These are phyloP conservation scores for Colletotrichum lini DNA, from an alignment of 2,329 filamentous ascomycete genomes.

Conservation along the genomic window DNA sequence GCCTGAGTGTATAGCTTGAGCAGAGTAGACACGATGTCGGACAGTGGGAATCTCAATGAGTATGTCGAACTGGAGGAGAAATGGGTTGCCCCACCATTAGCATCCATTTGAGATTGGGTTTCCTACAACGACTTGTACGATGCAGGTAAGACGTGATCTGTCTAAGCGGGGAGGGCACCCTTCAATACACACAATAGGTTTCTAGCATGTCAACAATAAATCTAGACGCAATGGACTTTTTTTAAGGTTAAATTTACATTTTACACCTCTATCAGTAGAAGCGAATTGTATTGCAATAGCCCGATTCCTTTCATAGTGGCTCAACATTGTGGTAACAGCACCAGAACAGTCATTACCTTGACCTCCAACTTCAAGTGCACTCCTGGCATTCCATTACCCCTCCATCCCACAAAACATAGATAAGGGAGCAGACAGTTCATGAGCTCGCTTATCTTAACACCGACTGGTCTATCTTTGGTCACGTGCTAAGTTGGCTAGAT, in stretches of 20 bases:
- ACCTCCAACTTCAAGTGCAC: not conserved
- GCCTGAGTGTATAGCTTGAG: not conserved
- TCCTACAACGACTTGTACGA: not conserved
- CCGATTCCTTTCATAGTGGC: no score
- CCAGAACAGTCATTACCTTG: not conserved
- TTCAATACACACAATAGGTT: not conserved
- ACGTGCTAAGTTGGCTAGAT: not conserved
- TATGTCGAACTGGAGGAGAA: constrained; percentile 12
- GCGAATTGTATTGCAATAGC: no score
- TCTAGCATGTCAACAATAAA: not conserved
- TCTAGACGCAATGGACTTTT: not conserved
- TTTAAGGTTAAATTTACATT: no score
- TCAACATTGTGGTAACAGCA: not conserved
- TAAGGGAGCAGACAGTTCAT: not conserved
- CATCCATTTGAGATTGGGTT: constrained; percentile 14
- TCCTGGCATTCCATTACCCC: constrained; percentile 6
- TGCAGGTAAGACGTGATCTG: constrained; percentile 17
- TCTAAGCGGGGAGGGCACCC: not conserved
- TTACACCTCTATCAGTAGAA: not conserved
- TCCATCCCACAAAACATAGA: not conserved
- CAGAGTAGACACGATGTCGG: not conserved
- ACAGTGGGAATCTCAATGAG: constrained; percentile 1
- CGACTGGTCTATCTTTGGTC: not conserved
- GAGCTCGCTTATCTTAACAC: not conserved
- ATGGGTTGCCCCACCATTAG: constrained; percentile 14